Evolutionary conservation across 768 basidiomycete species (phyloP), one percentile per base, ranked within the genome.

Genomic region (Mycena vulgaris): DNA sequence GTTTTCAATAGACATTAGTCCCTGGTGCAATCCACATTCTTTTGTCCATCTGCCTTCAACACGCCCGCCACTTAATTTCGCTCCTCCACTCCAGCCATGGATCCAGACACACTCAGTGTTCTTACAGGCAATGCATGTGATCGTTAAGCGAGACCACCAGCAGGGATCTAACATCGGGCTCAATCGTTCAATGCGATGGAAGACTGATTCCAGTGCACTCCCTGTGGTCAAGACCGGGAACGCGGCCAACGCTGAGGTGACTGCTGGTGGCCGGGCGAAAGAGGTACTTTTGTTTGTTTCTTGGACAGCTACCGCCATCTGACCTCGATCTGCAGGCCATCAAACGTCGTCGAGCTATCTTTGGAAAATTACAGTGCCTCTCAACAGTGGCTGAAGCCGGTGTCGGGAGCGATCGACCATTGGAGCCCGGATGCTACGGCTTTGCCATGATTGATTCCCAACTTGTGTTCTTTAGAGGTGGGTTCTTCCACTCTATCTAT

Each of bases 301-400:
- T 30, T 33, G 30, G 17, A 35, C 21, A 9, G 33, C 33, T 6
- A 6, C 23, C 11, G 3, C 27, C 3, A 30, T 55, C 13, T 21
- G 19, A 55, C 31, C 3, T 7, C 13, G 2, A 33, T 23, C 21
- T 14, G 16, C 33, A 58, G 30, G 47, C 17, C 2, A 30, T 58
- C 11, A 58, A 59, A 31, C 56, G 57, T 0, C 65, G 56, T 9
- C 45, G 53, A 3, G 31, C 45, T 0, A 53, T 66, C 28, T 59
- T 66, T 21, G 51, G 51, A 11, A 53, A 57, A 16, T 3, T 66
- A 4, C 49, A 40, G 13, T 66, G 65, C 23, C 0, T 58, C 0
- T 49, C 65, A 17, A 37, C 14, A 0, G 65, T 66, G 1, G 65
- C 37, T 9, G 65, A 66, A 33, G 65, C 65, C 5, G 56, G 64